These are phyloP conservation scores for Przewalskia tangutica DNA, from an alignment of 257 asterid species.

Conservation along the genomic window DNA sequence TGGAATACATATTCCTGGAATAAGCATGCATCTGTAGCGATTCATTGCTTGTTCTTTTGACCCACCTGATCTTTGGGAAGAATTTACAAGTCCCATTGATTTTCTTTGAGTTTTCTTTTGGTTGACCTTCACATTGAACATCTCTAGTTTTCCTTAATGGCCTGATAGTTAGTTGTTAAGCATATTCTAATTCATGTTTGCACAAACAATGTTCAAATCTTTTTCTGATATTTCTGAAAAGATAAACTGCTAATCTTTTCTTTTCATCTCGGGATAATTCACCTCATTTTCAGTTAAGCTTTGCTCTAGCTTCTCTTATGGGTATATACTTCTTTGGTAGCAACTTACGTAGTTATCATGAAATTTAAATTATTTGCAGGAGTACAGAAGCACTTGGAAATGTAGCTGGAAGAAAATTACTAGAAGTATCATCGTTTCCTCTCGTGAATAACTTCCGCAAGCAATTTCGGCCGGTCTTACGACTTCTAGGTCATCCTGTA, in stretches of 20 bases:
- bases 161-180: background rate
- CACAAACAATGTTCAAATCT: background rate
- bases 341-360: background rate
- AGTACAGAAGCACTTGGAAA: conserved; percentile 20
- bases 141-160: background rate
- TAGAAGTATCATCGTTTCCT: conserved; percentile 10
- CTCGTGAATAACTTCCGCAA: background rate
- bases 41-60: background rate
- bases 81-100: background rate
- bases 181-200: background rate
- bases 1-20: background rate
- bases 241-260: background rate
- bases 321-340: background rate
- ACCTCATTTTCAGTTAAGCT: background rate
- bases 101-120: background rate
- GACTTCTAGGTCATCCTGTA: background rate
- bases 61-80: background rate
- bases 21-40: background rate
- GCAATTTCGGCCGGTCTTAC: background rate
- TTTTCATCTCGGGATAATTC: background rate
- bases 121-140: background rate
- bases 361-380: conserved; percentile 26
- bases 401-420: conserved; percentile 34
- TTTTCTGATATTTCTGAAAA: background rate
- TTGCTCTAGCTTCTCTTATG: background rate